These are phyloP conservation scores for Coniophora puteana DNA, from an alignment of 1,284 basidiomycete species.

Conservation along the genomic window DNA sequence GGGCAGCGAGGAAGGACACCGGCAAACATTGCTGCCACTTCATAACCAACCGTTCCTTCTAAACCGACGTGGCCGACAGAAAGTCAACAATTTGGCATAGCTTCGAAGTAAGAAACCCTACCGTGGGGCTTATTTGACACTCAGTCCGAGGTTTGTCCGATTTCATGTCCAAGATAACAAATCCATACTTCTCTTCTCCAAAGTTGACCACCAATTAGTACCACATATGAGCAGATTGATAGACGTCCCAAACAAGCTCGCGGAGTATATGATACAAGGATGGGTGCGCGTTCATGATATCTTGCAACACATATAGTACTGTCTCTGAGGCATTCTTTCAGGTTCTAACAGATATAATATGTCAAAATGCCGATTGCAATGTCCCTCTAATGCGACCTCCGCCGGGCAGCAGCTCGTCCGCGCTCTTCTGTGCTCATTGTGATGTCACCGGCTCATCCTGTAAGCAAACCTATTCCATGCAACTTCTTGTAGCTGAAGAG, in stretches of 20 bases:
- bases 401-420: constrained; percentile 39
- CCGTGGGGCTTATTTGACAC: too few species aligned
- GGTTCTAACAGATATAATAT: constrained; percentile 66
- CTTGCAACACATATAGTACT: neutral
- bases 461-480: constrained; percentile 18
- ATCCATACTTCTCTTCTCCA: constrained; percentile 7
- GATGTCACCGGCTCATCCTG: constrained; percentile 36
- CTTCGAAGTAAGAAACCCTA: neutral
- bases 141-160: too few species aligned
- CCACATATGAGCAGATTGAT: constrained; percentile 44
- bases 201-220: constrained; percentile 2
- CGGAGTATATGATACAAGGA: constrained; percentile 72
- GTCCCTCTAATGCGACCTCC: constrained; percentile 67
- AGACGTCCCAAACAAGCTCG: constrained; percentile 57
- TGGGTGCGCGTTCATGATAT: constrained; percentile 49
- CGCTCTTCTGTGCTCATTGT: constrained; percentile 62
- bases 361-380: constrained; percentile 49
- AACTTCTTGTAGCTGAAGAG: constrained; percentile 4
- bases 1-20: constrained; percentile 44
- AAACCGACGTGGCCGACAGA: constrained; percentile 12
- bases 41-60: constrained; percentile 39
- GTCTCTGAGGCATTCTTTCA: constrained; percentile 23
- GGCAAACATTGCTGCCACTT: constrained; percentile 64
- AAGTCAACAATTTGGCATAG: neutral
- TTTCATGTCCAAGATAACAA: too few species aligned